These are phyloP conservation scores for Lentinula lateritia DNA, from an alignment of 768 basidiomycete species.

Conservation along the genomic window DNA sequence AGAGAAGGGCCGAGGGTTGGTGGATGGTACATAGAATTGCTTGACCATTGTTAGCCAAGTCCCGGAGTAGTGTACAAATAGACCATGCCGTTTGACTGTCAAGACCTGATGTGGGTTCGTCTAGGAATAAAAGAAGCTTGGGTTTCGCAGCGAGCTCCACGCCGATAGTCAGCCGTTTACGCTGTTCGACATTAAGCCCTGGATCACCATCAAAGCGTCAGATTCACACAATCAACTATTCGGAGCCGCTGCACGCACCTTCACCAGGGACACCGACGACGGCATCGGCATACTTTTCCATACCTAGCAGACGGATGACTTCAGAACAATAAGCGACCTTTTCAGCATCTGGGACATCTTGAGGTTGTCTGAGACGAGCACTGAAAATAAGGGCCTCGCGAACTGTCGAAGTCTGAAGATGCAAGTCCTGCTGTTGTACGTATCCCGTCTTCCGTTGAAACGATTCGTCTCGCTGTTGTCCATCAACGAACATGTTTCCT, in stretches of 20 bases:
- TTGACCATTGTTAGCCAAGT: constrained; percentile 49
- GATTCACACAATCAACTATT: background rate
- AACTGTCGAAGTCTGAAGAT: constrained; percentile 46
- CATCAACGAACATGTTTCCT: constrained; percentile 41
- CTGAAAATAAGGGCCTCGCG: constrained; percentile 41
- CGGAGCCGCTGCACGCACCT: constrained; percentile 4
- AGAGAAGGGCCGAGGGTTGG: constrained; percentile 33
- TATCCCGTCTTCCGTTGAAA: constrained; percentile 41
- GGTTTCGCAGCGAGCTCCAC: constrained; percentile 58
- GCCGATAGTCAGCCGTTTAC: constrained; percentile 54
- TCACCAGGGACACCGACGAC: constrained; percentile 14
- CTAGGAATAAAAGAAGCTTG: constrained; percentile 48
- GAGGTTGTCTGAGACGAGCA: constrained; percentile 41
- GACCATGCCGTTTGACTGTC: constrained; percentile 50
- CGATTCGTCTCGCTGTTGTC: constrained; percentile 24
- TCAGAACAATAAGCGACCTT: constrained; percentile 42
- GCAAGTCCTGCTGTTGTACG: constrained; percentile 42
- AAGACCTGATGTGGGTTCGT: constrained; percentile 56
- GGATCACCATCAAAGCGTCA: constrained; percentile 59
- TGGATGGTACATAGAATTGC: constrained; percentile 48
- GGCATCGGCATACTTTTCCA: constrained; percentile 34
- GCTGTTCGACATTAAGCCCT: constrained; percentile 43
- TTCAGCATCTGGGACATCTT: constrained; percentile 29
- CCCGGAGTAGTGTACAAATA: constrained; percentile 41
- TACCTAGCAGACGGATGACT: constrained; percentile 40